Conservation (phyloP, 257 asterid species). For the Ehretia macrophylla region DNA sequence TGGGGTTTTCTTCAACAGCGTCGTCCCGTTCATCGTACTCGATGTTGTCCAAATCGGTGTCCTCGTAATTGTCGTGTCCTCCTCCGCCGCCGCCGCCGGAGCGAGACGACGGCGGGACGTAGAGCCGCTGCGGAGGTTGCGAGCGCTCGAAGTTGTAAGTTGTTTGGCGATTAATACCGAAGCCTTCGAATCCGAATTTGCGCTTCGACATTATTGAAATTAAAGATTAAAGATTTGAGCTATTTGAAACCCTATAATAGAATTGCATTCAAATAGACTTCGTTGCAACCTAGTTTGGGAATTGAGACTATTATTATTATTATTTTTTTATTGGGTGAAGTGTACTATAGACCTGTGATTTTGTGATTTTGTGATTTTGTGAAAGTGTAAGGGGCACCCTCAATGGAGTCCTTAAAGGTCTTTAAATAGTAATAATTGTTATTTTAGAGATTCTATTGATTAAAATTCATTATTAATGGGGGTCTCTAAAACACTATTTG, state of each 20-base stretch:
- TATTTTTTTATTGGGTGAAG: no score
- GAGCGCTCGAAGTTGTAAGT: slow-evolving; percentile 83
- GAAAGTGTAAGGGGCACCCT: no score
- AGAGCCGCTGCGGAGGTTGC: slow-evolving; percentile 66
- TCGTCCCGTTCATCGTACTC: slow-evolving; percentile 52
- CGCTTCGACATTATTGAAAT: slow-evolving; percentile 64
- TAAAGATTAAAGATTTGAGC: not conserved
- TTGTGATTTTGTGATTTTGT: no score
- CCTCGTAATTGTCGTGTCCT: slow-evolving; percentile 54
- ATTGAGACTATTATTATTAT: no score
- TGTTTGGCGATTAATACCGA: slow-evolving; percentile 79
- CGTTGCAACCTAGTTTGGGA: no score
- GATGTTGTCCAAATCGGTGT: slow-evolving; percentile 75
- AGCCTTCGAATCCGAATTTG: slow-evolving; percentile 92
- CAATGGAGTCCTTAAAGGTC: no score
- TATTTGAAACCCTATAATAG: slow-evolving; percentile 17
- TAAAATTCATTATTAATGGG: no score
- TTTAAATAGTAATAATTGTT: no score
- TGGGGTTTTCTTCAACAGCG: slow-evolving; percentile 19
- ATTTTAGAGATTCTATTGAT: no score
- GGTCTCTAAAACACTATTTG: no score
- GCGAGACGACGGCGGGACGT: slow-evolving; percentile 76
- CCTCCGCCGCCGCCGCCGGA: slow-evolving; percentile 30
- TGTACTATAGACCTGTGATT: no score
- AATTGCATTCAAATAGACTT: not conserved